Evolutionary conservation across 2,329 filamentous ascomycete genomes (phyloP).

Genomic region (Trichoderma polysporum): DNA sequence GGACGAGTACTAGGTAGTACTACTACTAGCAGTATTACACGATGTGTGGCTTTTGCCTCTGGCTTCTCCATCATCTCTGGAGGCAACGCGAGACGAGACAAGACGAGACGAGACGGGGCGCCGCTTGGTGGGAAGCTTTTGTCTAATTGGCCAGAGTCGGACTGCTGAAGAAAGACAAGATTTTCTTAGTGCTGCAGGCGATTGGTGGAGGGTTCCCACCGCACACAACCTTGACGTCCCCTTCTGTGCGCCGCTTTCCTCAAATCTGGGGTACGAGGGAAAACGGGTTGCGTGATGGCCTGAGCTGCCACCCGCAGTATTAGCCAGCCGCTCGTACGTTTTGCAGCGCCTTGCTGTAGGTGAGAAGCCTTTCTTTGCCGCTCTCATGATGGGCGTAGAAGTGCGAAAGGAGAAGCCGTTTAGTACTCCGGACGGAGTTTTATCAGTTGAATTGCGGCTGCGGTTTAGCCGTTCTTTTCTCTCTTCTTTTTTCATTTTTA

Average conservation of each 20-base stretch:
- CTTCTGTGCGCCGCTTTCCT: neutral
- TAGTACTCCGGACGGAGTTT: neutral
- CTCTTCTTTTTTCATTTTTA: neutral
- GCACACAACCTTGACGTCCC: neutral
- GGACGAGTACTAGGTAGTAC: neutral
- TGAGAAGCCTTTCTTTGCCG: neutral
- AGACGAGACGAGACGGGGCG: too few species aligned
- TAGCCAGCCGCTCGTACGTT: too few species aligned
- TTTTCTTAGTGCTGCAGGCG: neutral
- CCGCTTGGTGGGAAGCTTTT: too few species aligned
- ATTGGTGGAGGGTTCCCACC: constrained; percentile 10
- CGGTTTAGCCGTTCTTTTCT: neutral
- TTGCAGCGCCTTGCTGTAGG: neutral
- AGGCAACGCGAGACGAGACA: too few species aligned
- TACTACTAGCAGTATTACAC: neutral
- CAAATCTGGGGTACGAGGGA: constrained; percentile 5
- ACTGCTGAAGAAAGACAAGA: neutral
- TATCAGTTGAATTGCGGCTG: neutral
- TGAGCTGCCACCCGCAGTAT: too few species aligned
- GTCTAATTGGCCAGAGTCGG: too few species aligned
- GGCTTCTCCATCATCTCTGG: too few species aligned
- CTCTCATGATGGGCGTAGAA: neutral
- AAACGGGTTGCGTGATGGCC: neutral
- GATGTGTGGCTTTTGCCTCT: neutral
- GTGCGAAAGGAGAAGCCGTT: neutral